Base-by-base conservation (phyloP, 2,329 filamentous ascomycete genomes). In the Rhynchosporium secalis region DNA sequence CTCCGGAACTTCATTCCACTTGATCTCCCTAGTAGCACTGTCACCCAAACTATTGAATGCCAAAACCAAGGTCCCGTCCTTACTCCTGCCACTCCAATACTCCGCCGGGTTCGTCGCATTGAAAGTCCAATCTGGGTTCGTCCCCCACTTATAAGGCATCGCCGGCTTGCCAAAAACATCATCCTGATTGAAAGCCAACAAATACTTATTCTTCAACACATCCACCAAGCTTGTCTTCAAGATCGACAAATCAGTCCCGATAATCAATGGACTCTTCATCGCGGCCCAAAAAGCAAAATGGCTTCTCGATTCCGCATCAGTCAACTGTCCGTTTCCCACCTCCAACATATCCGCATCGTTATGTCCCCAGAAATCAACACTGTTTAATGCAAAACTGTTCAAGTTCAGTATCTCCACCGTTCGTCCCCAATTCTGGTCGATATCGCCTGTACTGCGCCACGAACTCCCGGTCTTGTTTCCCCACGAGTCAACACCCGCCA, bases 401-500 rank as follows among this genome's bases (percentile, higher is more conserved):
- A 74, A 65, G 67, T 78, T 78, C 38, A 77, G 59, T 56, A 78
- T 78, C 36, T 72, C 49, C 48, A 62, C 62, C 26, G 66, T 66
- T 2, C 69, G 63, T 1, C 58, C 58, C 77, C 77, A 79, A 43
- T 70, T 61, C 1, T 75, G 72, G 41, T 70, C 64, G 47, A 81
- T 80, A 66, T 81, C 78, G 1, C 70, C 74, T 62, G 75, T 78
- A 74, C 78, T 80, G 64, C 75, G 75, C 77, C 76, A 82, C 31
- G 77, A 80, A 61, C 80, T 79, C 2, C 79, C 81, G 0, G 78
- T 80, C 5, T 71, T 66, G 60, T 78, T 78, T 6, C 79, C 83
- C 81, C 82, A 85, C 3, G 70, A 68, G 58, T 78, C 76, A 3
- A 84, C 81, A 15, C 79, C 74, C 0, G 78, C 81, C 15, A 77